Percentiles rank a stretch among this genome's conserved stretches.
phyloP scores from a whole-genome alignment of 1,139 yeast species.

The Suhomyces panamericanus region DNA sequence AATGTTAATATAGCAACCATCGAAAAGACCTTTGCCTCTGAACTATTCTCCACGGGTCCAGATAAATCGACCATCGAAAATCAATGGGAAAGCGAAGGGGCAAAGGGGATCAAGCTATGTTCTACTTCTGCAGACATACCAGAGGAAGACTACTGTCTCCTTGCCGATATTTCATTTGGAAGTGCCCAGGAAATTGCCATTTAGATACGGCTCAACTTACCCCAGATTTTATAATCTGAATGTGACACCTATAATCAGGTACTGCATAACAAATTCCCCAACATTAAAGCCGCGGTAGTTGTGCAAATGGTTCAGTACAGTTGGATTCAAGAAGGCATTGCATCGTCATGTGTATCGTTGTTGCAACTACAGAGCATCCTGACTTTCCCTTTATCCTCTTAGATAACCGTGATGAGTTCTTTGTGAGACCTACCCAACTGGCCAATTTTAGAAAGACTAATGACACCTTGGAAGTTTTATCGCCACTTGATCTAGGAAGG shows the following conservation, averaged over 20 bases:
- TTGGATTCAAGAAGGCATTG: neutral
- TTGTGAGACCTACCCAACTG: slow-evolving; percentile 65
- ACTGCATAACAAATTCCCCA: slow-evolving; percentile 1
- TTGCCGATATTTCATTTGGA: slow-evolving; percentile 19
- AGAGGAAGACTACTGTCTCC: slow-evolving; percentile 8
- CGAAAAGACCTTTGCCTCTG: neutral
- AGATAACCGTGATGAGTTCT: slow-evolving; percentile 85
- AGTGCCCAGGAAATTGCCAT: slow-evolving; percentile 18
- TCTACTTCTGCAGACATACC: neutral
- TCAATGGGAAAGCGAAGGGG: neutral
- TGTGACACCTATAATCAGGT: neutral
- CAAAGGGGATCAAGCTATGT: neutral
- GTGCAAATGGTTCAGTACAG: neutral
- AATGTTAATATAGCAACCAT: neutral
- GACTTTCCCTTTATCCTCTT: slow-evolving; percentile 68
- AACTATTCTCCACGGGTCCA: neutral
- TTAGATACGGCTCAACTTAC: neutral
- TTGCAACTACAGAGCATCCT: slow-evolving; percentile 61
- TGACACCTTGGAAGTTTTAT: slow-evolving; percentile 42
- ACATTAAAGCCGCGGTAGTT: slow-evolving; percentile 2
- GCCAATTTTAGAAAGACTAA: slow-evolving; percentile 53
- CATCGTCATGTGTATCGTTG: slow-evolving; percentile 61
- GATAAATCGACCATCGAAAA: neutral
- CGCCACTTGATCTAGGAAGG: slow-evolving; percentile 77
- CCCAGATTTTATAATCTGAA: too few relatives aligned